Evolutionary conservation across 495 filamentous ascomycete genomes (phyloP), one percentile per base, ranked within the genome.

Genomic region (Penicillium lagena): DNA sequence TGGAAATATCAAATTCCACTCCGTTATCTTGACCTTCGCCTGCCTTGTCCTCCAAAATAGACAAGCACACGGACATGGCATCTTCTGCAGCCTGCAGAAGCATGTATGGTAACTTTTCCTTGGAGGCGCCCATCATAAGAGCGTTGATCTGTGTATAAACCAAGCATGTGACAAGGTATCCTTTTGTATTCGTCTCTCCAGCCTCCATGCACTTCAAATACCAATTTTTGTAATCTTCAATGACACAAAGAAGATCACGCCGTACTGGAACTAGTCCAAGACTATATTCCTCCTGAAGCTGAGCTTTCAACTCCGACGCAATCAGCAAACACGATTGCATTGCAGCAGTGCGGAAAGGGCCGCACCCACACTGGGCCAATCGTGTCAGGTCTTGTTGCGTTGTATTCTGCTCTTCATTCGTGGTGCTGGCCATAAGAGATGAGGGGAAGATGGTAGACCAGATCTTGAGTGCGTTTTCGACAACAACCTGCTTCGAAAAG

Each of bases 161-260:
- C 6, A 76, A 43, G 4, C 47, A 44, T 1, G 58, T 49, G 22
- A 81, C 56, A 22, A 83, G 34, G 35, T 73, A 74, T 1, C 71
- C 75, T 46, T 81, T 82, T n/a, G 75, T 60, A 48, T 79, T 82
- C 0, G 72, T 78, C 55, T 81, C 73, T 4, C 79, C 79, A 2
- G 60, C 63, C 33, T 66, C 37, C 4, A 81, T 64, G 29, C 57
- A 61, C 9, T 46, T 45, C 53, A 74, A 54, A 0, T 42, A 29
- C 71, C 72, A 80, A 5, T 40, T 40, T 33, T 65, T 67, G 0
- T 71, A 66, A 22, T 81, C 69, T 0, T 68, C 54, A 3, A 82
- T 7, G 4, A 76, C 59, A 2, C 58, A 42, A 2, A 80, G 44
- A 14, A 82, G 49, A 45, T 81, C 77, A 0, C 58, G 58, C 9